Evolutionary conservation across 2,329 filamentous ascomycete species (phyloP), one percentile per base, ranked within the genome.

Genomic region (Helotiales sp.): DNA sequence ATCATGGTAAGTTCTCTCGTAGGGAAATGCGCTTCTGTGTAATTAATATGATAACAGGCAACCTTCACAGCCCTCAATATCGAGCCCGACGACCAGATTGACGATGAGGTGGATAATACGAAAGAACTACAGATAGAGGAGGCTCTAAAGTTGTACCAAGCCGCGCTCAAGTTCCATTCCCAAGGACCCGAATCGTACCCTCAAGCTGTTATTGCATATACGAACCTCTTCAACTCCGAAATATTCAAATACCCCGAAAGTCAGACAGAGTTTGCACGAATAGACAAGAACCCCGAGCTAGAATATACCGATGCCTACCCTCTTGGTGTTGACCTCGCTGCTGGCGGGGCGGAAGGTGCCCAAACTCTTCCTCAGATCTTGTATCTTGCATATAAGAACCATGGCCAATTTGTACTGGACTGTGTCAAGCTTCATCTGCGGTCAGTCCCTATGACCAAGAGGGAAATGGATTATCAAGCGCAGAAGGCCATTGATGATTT

Each of bases 81-180:
- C 75, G 93, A 97, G 74, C 89, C 91, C 9, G 95, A 97, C 75
- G 91, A 96, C 70, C 90, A 91, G 57, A 79, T 88, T 63, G 92
- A 96, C 71, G 91, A 96, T 67, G 93, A 97, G 74, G 79, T 96
- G 69, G 95, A 99, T 72, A 92, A 95, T 68, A 96, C 93, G 31
- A 95, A 93, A 72, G 93, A 98, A 74, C 86, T 99, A 52, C 93
- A 89, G 80, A 93, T 98, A 69, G 95, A 99, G 69, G 95, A 99
- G 76, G 93, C 95, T 48, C 79, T 99, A 61, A 98, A 97, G 75
- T 84, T 93, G 33, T 99, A 97, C 72, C 93, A 98, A 70, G 88
- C 82, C 66, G 95, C 95, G 47, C 78, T 99, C 57, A 96, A 93
- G 73, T 85, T 93, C 64, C 95, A 99, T 71, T 88, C 93, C 1